Base-by-base conservation (phyloP, 1,139 yeast genomes). In the Yamadazyma triangularis region DNA sequence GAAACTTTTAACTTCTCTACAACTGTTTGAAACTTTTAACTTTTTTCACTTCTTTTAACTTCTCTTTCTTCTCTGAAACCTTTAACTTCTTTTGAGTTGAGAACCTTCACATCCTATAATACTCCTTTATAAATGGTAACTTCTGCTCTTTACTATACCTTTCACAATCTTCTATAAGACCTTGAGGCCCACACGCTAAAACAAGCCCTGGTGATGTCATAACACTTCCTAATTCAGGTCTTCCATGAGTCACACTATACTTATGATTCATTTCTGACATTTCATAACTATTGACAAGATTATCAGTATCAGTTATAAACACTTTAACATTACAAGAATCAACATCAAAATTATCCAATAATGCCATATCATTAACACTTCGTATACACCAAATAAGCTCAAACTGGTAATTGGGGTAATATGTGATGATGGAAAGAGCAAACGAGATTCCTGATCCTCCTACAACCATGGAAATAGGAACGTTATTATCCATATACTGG, bases 361-460 rank as follows among this genome's bases (percentile, higher is more conserved):
- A 41, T 40, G 24, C 48, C 54, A 29, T 40, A 44, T 80, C 87
- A 2, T 50, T 48, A 16, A 44, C 51, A 30, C 57, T 57, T 21
- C 71, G 53, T 0, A 75, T 66, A 24, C 77, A 63, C 93, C 93
- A 82, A 0, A 72, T 51, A 29, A 64, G 44, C 9, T 51, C 53
- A 39, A 42, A 25, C 23, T 31, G 22, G 32, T 23, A 30, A 4
- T 23, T 13, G 8, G 27, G 28, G 23, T 77, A 64, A 40, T 63
- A 58, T 37, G 60, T 50, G 47, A 56, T 64, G 3, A 82, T 39
- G 0, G 94, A 85, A 2, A 86, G 58, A 0, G 86, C 91, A 45
- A 77, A 74, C 0, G 95, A 80, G 4, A 88, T 71, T 0, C 96
- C 96, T 0, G 94, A 77, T 0, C 96, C 96, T 7, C 96, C 96